phyloP scores from a whole-genome alignment of 805 yeast species.

The Starmerella sirachaensis region DNA sequence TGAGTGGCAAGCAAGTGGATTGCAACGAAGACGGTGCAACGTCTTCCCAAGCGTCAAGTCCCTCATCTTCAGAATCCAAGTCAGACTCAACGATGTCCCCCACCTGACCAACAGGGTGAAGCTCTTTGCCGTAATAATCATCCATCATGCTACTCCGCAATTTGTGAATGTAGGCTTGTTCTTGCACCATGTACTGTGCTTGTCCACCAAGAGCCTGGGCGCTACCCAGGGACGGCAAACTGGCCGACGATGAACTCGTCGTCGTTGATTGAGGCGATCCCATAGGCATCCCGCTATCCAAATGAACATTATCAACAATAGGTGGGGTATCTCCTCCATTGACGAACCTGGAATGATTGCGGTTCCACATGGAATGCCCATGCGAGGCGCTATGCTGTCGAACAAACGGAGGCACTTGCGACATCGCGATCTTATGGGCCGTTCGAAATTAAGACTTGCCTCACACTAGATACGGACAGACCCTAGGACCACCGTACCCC shows the following conservation, averaged over 20 bases:
- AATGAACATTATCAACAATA: too few species aligned
- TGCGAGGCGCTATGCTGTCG: too few species aligned
- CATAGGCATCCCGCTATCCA: too few species aligned
- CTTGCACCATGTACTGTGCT: conserved; percentile 47
- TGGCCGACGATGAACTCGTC: conserved; percentile 1
- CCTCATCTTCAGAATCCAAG: conserved; percentile 19
- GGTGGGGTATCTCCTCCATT: too few species aligned
- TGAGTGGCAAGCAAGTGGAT: conserved; percentile 10
- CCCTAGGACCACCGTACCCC: too few species aligned
- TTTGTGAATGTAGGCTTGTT: conserved; percentile 50
- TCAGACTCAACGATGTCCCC: conserved; percentile 15
- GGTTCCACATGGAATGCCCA: too few species aligned
- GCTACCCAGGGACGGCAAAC: background rate
- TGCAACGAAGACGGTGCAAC: conserved; percentile 9
- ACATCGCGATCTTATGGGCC: too few species aligned
- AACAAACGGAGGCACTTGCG: too few species aligned
- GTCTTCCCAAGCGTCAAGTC: conserved; percentile 16
- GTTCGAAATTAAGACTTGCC: too few species aligned
- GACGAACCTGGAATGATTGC: too few species aligned
- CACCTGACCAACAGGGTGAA: conserved; percentile 17
- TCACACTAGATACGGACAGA: too few species aligned
- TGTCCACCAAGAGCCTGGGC: conserved; percentile 16
- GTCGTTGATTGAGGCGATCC: too few species aligned
- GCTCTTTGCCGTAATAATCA: conserved; percentile 36
- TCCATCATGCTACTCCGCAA: conserved; percentile 50